Percentiles rank a stretch among this genome's conserved stretches.
Conservation (phyloP, 352 stramenopile species). For the Globisporangium parvum region DNA sequence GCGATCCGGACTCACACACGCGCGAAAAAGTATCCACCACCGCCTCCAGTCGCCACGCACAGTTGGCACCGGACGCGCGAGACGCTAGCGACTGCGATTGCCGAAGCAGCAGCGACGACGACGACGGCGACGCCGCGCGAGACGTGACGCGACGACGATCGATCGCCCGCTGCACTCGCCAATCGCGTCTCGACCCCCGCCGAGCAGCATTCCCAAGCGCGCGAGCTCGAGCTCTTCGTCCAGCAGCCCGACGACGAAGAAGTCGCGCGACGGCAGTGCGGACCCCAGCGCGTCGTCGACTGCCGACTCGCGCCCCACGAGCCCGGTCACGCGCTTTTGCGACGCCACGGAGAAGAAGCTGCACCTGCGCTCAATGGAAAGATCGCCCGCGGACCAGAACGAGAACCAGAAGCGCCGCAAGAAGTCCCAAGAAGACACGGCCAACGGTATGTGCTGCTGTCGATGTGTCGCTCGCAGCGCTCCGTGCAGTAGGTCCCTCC, state of each 20-base stretch:
- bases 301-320: slow-evolving; percentile 11
- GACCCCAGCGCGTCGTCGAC: background rate
- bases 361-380: slow-evolving; percentile 52
- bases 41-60: slow-evolving; percentile 5
- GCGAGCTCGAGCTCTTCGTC: slow-evolving; percentile 12
- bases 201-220: slow-evolving; percentile 18
- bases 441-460: slow-evolving; percentile 16
- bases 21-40: slow-evolving; percentile 9
- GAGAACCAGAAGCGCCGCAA: slow-evolving; percentile 66
- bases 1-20: no score
- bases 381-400: slow-evolving; percentile 32
- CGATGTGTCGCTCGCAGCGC: no score
- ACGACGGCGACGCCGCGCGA: slow-evolving; percentile 10
- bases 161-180: slow-evolving; percentile 9
- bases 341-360: slow-evolving; percentile 46
- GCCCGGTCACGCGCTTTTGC: slow-evolving; percentile 4
- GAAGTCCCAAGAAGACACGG: slow-evolving; percentile 47
- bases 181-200: slow-evolving; percentile 4
- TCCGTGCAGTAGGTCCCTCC: no score
- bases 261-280: slow-evolving; percentile 10
- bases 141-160: slow-evolving; percentile 14
- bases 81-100: slow-evolving; percentile 12
- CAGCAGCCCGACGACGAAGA: slow-evolving; percentile 17
- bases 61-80: background rate
- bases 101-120: slow-evolving; percentile 14